Base-by-base conservation (phyloP, 352 stramenopile genomes). In the Phytopythium litorale region DNA sequence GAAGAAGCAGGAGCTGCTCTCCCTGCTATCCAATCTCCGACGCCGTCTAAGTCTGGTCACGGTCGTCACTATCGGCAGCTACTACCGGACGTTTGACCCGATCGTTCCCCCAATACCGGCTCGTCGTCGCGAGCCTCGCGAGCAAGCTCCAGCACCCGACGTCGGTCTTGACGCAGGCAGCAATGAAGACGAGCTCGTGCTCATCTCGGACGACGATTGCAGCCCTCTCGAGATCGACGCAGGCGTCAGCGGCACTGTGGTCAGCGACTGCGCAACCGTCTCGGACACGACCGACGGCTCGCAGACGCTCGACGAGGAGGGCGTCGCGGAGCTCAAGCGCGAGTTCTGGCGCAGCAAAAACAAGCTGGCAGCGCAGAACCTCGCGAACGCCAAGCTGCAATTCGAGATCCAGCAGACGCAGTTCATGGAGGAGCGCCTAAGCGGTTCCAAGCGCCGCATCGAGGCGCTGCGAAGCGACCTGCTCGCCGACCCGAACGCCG, bases 381-480 rank as follows among this genome's bases (percentile, higher is more conserved):
- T 65, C 28, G 55, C 61, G 4, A 71, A 60, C 50, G 60, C 65
- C 19, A 64, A 58, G 45, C 56, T 71, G n/a, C 65, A 71, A 45
- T 64, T 65, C 49, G 40, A 33, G 4, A 65, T 71, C 28, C 23
- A 68, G 42, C 60, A 67, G 30, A 62, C 61, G 15, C 33, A n/a
- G 40, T 68, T 68, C 30, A 28, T 58, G 30, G 65, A 71, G 49
- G 50, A 68, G n/a, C 65, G 63, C 15, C 43, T 71, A 9, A 49
- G 55, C 25, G 65, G 65, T 3, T 64, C 65, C 12, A 71, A 71
- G 37, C 65, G 65, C 35, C 67, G 67, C 40, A 65, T 67, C 37
- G 60, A 67, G 35, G 56, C 35, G 43, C 52, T 71, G 15, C 65
- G 64, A 35, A 28, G 58, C 35, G 65, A 72, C 23, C 62, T 68